A percentile compares a stretch with the other conserved stretches of the same genome.
Evolutionary conservation across 306 rosid genomes (phyloP).

Genomic region (Potentilla sterilis): DNA sequence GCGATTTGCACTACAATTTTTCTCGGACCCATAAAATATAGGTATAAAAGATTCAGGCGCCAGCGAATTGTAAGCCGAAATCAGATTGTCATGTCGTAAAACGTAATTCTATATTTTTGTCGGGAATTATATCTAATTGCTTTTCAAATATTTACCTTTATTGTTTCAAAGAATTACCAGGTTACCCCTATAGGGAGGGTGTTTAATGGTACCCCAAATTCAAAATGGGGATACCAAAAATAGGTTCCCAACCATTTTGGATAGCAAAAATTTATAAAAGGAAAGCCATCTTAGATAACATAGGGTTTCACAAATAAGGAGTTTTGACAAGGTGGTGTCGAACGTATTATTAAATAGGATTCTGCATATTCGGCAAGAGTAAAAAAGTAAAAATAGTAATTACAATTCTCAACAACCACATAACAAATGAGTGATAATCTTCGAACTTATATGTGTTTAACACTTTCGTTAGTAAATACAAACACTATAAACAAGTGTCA

Average conservation of each 20-base stretch:
- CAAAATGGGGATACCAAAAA: constrained; percentile 7
- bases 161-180: not conserved
- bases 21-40: not conserved
- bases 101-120: constrained; percentile 11
- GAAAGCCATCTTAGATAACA: not conserved
- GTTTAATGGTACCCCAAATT: not conserved
- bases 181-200: not conserved
- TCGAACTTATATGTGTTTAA: too few relatives aligned
- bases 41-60: constrained; percentile 32
- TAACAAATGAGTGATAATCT: not conserved
- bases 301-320: not conserved
- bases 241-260: not conserved
- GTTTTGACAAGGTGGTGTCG: not conserved
- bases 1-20: not conserved
- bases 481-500: not conserved
- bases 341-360: not conserved
- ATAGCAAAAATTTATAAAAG: not conserved
- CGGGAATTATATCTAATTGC: not conserved
- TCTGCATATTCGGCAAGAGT: not conserved
- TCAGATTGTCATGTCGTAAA: constrained; percentile 22
- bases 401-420: not conserved
- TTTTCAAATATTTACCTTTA: not conserved
- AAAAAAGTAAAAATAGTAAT: not conserved
- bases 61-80: constrained; percentile 33
- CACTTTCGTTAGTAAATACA: not conserved